Conservation (phyloP, 345 rosid genomes). For the Citrus medica region DNA sequence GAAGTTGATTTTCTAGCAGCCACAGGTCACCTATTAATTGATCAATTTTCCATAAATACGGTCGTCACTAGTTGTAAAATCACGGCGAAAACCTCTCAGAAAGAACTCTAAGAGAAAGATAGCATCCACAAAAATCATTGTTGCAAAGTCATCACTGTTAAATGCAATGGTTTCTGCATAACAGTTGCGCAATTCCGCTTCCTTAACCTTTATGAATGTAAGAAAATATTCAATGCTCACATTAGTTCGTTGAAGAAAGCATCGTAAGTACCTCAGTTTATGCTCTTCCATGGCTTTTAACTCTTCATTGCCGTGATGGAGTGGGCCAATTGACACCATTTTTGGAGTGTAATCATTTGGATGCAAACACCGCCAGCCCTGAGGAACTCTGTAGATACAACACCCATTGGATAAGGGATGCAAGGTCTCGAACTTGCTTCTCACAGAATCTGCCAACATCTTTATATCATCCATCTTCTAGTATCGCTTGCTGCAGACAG, state of each 20-base stretch:
- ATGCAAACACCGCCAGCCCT: too few species aligned
- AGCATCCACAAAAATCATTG: conserved; percentile 21
- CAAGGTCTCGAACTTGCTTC: too few species aligned
- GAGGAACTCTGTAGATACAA: too few species aligned
- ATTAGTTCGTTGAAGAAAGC: conserved; percentile 7
- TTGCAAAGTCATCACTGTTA: background rate
- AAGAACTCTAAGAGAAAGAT: conserved; percentile 16
- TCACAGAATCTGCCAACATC: too few species aligned
- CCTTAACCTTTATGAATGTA: background rate
- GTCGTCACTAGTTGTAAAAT: background rate
- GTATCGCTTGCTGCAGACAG: too few species aligned
- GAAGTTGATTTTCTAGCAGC: conserved; percentile 35
- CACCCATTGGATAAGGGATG: too few species aligned
- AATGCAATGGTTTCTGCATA: background rate
- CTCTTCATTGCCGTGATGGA: background rate
- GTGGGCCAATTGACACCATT: conserved; percentile 21
- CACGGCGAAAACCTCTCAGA: background rate
- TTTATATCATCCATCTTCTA: too few species aligned
- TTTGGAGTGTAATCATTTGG: background rate
- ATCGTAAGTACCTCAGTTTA: conserved; percentile 6
- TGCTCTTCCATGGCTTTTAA: conserved; percentile 20
- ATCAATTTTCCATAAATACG: background rate
- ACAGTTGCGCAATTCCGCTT: background rate
- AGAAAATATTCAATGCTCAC: background rate
- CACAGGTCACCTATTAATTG: conserved; percentile 4